Evolutionary conservation across 1,139 yeast genomes (phyloP).

Genomic region (Pichia sp.): DNA sequence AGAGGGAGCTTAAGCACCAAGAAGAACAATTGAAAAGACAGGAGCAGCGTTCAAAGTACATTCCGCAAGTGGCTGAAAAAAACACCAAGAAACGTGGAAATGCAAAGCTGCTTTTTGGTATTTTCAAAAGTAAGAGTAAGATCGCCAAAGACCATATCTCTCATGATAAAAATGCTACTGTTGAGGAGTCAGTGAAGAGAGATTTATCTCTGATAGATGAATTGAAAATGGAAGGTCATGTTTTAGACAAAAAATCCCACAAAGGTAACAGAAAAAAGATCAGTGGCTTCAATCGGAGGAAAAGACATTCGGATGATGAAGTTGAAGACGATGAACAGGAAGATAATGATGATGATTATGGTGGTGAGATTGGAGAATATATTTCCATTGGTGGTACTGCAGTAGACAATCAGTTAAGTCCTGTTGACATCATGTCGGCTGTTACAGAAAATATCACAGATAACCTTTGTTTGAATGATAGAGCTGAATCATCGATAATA

Average conservation of each 20-base stretch:
- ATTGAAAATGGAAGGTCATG: constrained; percentile 12
- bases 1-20: constrained; percentile 2
- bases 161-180: constrained; percentile 3
- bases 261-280: background rate
- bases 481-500: no score
- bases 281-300: background rate
- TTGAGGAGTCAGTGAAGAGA: background rate
- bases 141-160: constrained; percentile 18
- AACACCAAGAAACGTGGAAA: constrained; percentile 2
- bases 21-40: constrained; percentile 8
- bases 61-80: background rate
- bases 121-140: constrained; percentile 17
- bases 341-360: constrained; percentile 6
- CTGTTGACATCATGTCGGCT: no score
- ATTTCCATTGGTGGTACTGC: background rate
- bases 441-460: no score
- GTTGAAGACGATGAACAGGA: constrained; percentile 3
- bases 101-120: constrained; percentile 10
- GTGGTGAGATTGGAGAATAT: background rate
- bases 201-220: constrained; percentile 10
- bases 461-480: no score
- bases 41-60: constrained; percentile 13
- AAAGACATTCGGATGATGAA: background rate
- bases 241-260: constrained; percentile 1
- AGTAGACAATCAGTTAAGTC: background rate